Evolutionary conservation across 768 basidiomycete species (phyloP), one percentile per base, ranked within the genome.

Genomic region (Gloeophyllum trabeum): DNA sequence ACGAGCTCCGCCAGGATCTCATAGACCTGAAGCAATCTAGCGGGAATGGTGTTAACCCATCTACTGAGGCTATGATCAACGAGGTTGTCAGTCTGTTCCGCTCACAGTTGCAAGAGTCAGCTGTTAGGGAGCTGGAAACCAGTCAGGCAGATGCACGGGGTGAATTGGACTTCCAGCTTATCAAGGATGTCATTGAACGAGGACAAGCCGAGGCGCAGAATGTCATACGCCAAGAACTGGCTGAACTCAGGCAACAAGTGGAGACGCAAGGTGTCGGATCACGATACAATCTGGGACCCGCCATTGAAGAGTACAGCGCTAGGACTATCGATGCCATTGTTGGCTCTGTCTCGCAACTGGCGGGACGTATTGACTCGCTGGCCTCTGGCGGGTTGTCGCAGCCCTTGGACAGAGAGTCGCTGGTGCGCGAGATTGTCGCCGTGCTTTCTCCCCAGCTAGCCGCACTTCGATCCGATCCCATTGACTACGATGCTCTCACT

Each of bases 401-500:
- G 34, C 63, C 69, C 46, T 59, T 75, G 42, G 72, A 79, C 45
- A 73, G 73, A 35, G 76, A 81, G 51, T 54, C 67, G 28, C 63
- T 87, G 41, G 69, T 80, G 16, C 73, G 75, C 41, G 78, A 79
- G 32, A 55, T 90, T 12, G 59, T 79, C 50, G 58, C 61, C 35
- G 71, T 68, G 6, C 60, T 89, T 26, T 57, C 66, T 4, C 86
- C 88, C 0, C 66, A 75, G 41, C 60, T 90, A n/a, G 59, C 65
- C 3, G 66, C 78, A 1, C 54, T 81, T 18, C 79, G 73, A 21
- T 64, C 72, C 21, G 84, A 85, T 41, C 65, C 76, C 10, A 67
- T 91, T 38, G 86, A 91, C 54, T 86, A 90, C 51, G 83, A 88
- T 25, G 67, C 71, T 48, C 63, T 91, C 44, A 91, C 88, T 2